Base-by-base conservation (phyloP, 2,329 filamentous ascomycete species). In the Colletotrichum incanum region DNA sequence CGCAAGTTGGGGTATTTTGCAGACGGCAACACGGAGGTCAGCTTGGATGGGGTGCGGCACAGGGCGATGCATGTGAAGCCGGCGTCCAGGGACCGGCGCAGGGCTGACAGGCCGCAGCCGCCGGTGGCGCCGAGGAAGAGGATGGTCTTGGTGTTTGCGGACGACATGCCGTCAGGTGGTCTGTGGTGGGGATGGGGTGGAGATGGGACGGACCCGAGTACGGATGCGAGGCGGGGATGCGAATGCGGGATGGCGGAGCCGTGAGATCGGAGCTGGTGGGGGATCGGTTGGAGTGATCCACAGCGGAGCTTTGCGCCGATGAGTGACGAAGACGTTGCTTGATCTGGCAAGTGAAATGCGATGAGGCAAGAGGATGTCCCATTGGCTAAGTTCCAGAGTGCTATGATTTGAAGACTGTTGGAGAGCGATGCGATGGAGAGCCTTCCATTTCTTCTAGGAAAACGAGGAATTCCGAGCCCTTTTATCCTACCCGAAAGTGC, bases 91-190 rank as follows among this genome's bases (percentile, higher is more conserved):
- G 83, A 80, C 50, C 81, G 80, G 31, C 82, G 82, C 50, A 90
- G 84, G 20, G 83, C 81, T 3, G 86, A 79, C 67, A 88, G 83
- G 65, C 84, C 86, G 73, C 82, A 82, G 59, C 88, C 88, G 43
- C 83, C 84, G 28, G 85, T 89, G 52, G 87, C 86, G 71, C 88
- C 88, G 65, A 90, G 82, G 80, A 90, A 88, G 55, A 85, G 82
- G 67, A 89, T 78, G 4, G 85, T 83, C 73, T 85, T 78, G 5
- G 85, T 83, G 73, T 85, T 83, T 50, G 75, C 67, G 65, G 73
- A 50, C 23, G 50, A 41, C 71, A 73, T 73, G 43, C 9, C 26
- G 52, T 3, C 14, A 8, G 23, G 18, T 49, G 34, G n/a, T 45
- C 65, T 37, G 39, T 49, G 49, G 11, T 34, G 55, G 6, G n/a